Conservation (phyloP, 192 early-diverging fungal species). For the Backusella luteola region DNA sequence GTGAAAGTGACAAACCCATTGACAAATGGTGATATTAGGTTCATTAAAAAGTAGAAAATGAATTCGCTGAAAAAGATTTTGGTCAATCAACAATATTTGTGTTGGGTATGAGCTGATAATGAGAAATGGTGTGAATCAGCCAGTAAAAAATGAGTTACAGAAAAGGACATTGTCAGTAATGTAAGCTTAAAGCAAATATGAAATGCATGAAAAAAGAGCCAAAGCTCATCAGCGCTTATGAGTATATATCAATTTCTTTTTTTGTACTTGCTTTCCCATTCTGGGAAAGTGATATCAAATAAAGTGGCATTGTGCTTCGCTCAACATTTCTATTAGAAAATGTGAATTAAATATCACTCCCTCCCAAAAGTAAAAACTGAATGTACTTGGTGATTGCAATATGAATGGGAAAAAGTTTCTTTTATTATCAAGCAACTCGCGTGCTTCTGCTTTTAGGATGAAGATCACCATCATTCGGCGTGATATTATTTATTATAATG, state of each 20-base stretch:
- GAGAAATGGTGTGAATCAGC: no score
- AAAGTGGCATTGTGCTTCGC: no score
- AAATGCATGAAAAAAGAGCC: slow-evolving; percentile 72
- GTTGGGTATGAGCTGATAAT: no score
- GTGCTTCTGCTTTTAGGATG: not conserved
- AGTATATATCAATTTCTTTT: not conserved
- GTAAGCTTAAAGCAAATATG: slow-evolving; percentile 55
- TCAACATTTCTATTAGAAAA: not conserved
- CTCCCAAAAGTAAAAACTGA: not conserved
- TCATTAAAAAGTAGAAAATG: no score
- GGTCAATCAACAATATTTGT: no score
- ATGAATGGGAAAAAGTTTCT: not conserved
- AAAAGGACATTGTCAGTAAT: slow-evolving; percentile 37
- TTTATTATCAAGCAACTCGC: not conserved
- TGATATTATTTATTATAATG: not conserved
- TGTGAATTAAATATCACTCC: not conserved
- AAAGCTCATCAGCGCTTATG: slow-evolving; percentile 77
- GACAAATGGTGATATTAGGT: no score
- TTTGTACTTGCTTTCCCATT: not conserved
- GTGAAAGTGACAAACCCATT: no score
- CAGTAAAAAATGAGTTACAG: no score
- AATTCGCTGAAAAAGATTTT: no score
- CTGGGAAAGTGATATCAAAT: no score
- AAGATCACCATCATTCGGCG: not conserved
- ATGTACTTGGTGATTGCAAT: not conserved